A percentile compares a stretch with the other conserved stretches of the same genome.
Evolutionary conservation across 768 basidiomycete species (phyloP).

Genomic region (Podaxis sp.): DNA sequence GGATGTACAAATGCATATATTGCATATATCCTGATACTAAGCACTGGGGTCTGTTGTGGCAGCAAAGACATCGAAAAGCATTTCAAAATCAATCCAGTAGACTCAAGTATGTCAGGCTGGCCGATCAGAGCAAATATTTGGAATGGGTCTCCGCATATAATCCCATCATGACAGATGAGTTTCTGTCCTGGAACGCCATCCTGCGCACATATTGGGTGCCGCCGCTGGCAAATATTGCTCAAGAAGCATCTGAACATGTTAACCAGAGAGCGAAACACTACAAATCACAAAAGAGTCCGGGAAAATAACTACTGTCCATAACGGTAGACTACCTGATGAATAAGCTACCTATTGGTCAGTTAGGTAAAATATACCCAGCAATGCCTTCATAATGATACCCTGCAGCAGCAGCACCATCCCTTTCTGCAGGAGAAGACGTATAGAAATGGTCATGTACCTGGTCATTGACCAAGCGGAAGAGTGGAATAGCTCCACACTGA

Average conservation of each 20-base stretch:
- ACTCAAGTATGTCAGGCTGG: background rate
- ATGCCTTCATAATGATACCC: background rate
- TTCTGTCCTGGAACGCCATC: background rate
- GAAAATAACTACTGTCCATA: background rate
- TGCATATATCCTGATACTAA: no score
- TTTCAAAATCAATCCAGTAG: background rate
- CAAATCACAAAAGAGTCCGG: background rate
- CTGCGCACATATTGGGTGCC: background rate
- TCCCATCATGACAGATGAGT: background rate
- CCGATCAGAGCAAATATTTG: background rate
- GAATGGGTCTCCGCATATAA: background rate
- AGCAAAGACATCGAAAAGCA: no score
- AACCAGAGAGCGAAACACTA: background rate
- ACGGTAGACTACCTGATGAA: no score
- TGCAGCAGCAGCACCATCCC: background rate
- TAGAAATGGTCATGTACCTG: background rate
- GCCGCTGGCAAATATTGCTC: background rate
- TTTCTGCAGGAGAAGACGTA: background rate
- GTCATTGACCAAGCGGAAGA: background rate
- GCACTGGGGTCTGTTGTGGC: no score
- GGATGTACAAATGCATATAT: background rate
- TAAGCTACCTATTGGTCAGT: background rate
- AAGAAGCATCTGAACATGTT: background rate
- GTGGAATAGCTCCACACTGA: background rate
- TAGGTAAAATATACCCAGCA: background rate